Percentiles rank a stretch among this genome's conserved stretches.
Evolutionary conservation across 805 yeast species (phyloP).

Genomic region (Zygosaccharomyces bisporus): DNA sequence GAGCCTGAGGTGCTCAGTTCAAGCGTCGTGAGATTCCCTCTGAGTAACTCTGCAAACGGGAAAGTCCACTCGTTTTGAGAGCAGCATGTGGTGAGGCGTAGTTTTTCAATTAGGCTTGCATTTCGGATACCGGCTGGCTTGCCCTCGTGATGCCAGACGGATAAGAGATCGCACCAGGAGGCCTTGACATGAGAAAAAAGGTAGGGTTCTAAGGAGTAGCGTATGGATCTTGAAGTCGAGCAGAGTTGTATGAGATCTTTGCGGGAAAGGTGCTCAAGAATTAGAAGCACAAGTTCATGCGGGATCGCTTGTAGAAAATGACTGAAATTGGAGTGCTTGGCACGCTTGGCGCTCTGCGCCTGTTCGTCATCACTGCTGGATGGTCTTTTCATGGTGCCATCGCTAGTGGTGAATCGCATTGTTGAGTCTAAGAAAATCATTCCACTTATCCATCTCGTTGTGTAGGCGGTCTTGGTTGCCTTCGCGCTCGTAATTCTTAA

Average conservation of each 20-base stretch:
- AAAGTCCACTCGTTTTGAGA: conserved; percentile 38
- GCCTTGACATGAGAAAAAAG: conserved; percentile 16
- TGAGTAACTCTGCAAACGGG: conserved; percentile 30
- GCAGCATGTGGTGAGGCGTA: conserved; percentile 30
- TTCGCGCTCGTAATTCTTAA: conserved; percentile 39
- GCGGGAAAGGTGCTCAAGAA: conserved; percentile 10
- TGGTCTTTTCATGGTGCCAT: neutral
- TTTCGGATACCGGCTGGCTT: conserved; percentile 10
- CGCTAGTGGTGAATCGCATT: conserved; percentile 19
- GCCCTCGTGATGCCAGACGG: conserved; percentile 12
- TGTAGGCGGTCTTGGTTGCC: conserved; percentile 32
- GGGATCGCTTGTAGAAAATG: conserved; percentile 15
- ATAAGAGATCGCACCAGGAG: conserved; percentile 16
- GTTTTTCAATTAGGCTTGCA: conserved; percentile 21
- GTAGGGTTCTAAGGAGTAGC: conserved; percentile 16
- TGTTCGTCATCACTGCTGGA: conserved; percentile 4
- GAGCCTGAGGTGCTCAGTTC: conserved; percentile 30
- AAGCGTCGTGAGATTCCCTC: conserved; percentile 22
- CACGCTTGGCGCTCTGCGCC: neutral
- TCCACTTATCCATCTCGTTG: conserved; percentile 31
- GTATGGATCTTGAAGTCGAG: conserved; percentile 11
- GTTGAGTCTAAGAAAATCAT: conserved; percentile 23
- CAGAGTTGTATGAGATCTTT: conserved; percentile 18
- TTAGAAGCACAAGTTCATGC: conserved; percentile 17
- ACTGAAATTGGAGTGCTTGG: neutral